Percentiles rank a stretch among this genome's conserved stretches.
Conservation (phyloP, 208 protist genomes). For the Crithidia sp. region DNA sequence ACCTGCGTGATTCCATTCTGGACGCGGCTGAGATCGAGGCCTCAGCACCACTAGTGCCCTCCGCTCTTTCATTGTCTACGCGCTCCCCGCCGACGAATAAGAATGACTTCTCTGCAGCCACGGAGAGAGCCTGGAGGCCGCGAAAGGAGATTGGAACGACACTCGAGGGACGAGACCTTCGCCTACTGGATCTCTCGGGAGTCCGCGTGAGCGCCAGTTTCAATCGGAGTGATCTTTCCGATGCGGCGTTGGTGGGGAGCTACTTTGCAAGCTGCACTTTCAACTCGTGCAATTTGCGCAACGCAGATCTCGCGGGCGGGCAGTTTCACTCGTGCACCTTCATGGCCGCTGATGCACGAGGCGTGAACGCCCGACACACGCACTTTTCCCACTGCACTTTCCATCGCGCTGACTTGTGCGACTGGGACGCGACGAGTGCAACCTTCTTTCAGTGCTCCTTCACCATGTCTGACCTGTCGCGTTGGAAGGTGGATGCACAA, state of each 20-base stretch:
- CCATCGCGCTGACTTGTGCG: conserved; percentile 50
- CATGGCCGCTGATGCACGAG: conserved; percentile 43
- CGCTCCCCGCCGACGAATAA: background rate
- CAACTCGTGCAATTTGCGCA: conserved; percentile 53
- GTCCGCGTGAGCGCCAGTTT: conserved; percentile 62
- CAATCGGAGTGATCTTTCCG: conserved; percentile 68
- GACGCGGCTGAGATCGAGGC: conserved; percentile 38
- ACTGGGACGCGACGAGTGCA: conserved; percentile 73
- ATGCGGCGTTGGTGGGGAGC: conserved; percentile 32
- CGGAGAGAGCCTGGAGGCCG: conserved; percentile 21
- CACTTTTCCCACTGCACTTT: conserved; percentile 85
- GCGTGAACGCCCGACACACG: conserved; percentile 37
- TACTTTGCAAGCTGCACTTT: conserved; percentile 68
- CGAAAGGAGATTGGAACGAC: conserved; percentile 51
- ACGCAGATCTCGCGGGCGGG: conserved; percentile 42
- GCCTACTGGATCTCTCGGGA: conserved; percentile 55
- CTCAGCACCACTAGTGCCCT: background rate
- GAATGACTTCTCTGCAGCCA: background rate
- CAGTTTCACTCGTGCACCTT: conserved; percentile 86
- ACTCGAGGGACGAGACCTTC: conserved; percentile 74
- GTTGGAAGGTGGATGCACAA: conserved; percentile 76
- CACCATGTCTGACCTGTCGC: conserved; percentile 63
- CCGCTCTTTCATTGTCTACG: conserved; percentile 5
- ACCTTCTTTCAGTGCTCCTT: conserved; percentile 85
- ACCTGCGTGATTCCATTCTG: conserved; percentile 48